Percentiles rank a stretch among this genome's conserved stretches.
phyloP scores from a whole-genome alignment of 2,329 filamentous ascomycete species.

The Dactylellina haptotyla region DNA sequence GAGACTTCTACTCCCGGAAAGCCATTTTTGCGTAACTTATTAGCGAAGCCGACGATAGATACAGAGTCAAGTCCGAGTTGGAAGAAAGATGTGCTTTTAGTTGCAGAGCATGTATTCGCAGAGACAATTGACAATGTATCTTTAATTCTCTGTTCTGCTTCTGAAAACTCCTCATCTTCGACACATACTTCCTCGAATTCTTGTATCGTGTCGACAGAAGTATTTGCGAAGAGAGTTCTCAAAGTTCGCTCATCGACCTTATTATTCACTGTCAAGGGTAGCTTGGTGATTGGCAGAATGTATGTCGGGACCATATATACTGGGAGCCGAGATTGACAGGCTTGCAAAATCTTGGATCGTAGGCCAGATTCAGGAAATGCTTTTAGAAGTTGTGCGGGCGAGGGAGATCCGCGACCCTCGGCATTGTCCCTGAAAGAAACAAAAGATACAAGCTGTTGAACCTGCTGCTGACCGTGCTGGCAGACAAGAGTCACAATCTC shows the following conservation, averaged over 20 bases:
- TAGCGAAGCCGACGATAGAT: constrained; percentile 77
- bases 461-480: constrained; percentile 76
- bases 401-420: constrained; percentile 12
- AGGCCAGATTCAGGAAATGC: constrained; percentile 18
- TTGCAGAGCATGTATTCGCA: constrained; percentile 62
- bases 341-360: constrained; percentile 62
- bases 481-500: constrained; percentile 82
- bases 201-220: constrained; percentile 72
- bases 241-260: constrained; percentile 82
- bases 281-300: constrained; percentile 74
- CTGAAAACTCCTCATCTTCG: constrained; percentile 24
- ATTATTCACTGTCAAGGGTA: constrained; percentile 88
- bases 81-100: constrained; percentile 73
- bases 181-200: constrained; percentile 61
- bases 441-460: constrained; percentile 85
- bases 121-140: constrained; percentile 68
- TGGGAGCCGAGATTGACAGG: constrained; percentile 77
- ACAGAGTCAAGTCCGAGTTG: constrained; percentile 90
- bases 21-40: constrained; percentile 71
- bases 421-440: constrained; percentile 63
- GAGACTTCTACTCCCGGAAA: constrained; percentile 72
- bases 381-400: constrained; percentile 28
- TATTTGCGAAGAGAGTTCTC: constrained; percentile 71
- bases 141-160: constrained; percentile 65
- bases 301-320: constrained; percentile 93